Percentiles rank a stretch among this genome's conserved stretches.
These are phyloP conservation scores for Diplogelasinospora grovesii DNA, from an alignment of 495 filamentous ascomycete genomes.

Conservation along the genomic window DNA sequence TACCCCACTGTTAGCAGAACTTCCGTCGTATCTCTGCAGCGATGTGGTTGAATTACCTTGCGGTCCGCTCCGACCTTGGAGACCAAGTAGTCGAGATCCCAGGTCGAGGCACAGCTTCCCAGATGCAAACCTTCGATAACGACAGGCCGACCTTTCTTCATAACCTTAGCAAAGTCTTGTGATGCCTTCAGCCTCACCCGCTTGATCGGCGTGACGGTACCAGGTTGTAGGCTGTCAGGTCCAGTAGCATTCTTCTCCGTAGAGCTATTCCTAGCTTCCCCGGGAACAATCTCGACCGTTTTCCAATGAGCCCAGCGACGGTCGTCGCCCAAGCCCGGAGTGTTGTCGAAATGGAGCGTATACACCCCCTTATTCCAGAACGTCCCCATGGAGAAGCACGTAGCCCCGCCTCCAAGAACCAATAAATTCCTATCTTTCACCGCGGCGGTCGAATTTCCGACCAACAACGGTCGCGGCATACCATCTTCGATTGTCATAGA, in stretches of 20 bases:
- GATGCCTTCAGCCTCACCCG: conserved; percentile 41
- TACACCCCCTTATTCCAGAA: conserved; percentile 30
- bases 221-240: neutral
- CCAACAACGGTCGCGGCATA: conserved; percentile 51
- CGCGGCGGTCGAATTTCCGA: conserved; percentile 50
- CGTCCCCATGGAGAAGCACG: conserved; percentile 73
- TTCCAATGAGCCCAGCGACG: conserved; percentile 19
- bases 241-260: neutral
- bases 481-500: neutral
- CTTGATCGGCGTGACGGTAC: conserved; percentile 35
- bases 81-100: conserved; percentile 65
- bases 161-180: conserved; percentile 47
- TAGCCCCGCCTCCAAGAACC: conserved; percentile 73
- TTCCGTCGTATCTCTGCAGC: neutral
- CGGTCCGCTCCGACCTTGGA: conserved; percentile 56
- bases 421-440: conserved; percentile 38
- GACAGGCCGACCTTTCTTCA: conserved; percentile 54
- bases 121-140: conserved; percentile 60
- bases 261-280: neutral
- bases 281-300: conserved; percentile 21
- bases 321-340: neutral
- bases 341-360: conserved; percentile 5
- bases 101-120: conserved; percentile 58
- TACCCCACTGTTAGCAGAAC: conserved; percentile 5
- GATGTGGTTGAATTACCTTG: conserved; percentile 43